A percentile compares a stretch with the other conserved stretches of the same genome.
phyloP scores from a whole-genome alignment of 225 moss, liverwort and hornwort species.

The Bryum argenteum region DNA sequence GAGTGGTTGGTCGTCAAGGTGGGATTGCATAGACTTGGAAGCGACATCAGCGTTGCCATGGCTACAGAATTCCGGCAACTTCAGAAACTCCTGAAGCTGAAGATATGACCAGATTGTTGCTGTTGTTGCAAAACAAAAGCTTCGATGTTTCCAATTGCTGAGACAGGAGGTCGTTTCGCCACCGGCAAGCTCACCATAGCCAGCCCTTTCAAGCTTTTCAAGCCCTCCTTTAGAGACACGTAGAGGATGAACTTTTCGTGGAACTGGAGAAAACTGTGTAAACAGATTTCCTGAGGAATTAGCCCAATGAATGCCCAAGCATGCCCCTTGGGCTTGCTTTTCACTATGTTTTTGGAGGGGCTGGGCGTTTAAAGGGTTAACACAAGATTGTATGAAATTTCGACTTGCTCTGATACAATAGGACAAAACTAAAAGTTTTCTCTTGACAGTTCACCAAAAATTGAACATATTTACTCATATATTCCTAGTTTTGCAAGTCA shows the following conservation, averaged over 20 bases:
- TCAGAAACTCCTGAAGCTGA: neutral
- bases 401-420: too few species aligned
- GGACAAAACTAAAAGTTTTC: too few species aligned
- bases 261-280: too few species aligned
- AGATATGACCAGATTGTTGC: neutral
- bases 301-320: too few species aligned
- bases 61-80: neutral
- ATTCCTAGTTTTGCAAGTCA: too few species aligned
- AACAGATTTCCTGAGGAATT: too few species aligned
- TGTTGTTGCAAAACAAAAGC: neutral
- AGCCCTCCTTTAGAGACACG: neutral
- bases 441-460: too few species aligned
- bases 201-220: slow-evolving; percentile 2
- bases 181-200: neutral
- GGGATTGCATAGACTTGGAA: slow-evolving; percentile 5
- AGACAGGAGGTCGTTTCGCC: neutral
- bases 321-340: too few species aligned
- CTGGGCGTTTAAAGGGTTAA: too few species aligned
- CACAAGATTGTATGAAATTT: too few species aligned
- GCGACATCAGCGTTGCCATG: slow-evolving; percentile 29
- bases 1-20: neutral
- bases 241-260: neutral
- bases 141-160: neutral
- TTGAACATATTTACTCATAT: too few species aligned
- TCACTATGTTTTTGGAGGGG: too few species aligned